A percentile compares a stretch with the other conserved stretches of the same genome.
Evolutionary conservation across 2,329 filamentous ascomycete genomes (phyloP).

Genomic region (Nigrograna mackinnonii): DNA sequence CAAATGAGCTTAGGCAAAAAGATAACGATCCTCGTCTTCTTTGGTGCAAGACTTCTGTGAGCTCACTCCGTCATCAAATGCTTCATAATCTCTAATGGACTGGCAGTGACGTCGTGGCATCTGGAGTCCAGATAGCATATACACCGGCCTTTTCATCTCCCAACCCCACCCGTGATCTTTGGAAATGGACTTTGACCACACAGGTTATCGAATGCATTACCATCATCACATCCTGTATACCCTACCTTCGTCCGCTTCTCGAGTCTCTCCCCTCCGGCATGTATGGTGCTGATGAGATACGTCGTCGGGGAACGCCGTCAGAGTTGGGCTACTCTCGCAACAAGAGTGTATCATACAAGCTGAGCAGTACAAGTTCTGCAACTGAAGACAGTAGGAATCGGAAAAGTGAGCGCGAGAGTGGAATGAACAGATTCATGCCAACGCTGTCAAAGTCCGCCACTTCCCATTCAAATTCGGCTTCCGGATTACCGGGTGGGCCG

Average conservation of each 20-base stretch:
- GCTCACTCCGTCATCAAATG: constrained; percentile 2
- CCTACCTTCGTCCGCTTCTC: constrained; percentile 38
- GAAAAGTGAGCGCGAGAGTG: constrained; percentile 20
- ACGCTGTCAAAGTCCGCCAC: constrained; percentile 30
- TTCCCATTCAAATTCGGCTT: constrained; percentile 35
- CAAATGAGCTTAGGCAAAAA: constrained; percentile 39
- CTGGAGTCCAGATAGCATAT: constrained; percentile 35
- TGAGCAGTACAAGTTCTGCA: constrained; percentile 22
- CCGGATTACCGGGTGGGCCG: constrained; percentile 35
- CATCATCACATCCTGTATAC: constrained; percentile 38
- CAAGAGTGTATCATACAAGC: constrained; percentile 31
- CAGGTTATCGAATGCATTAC: constrained; percentile 40
- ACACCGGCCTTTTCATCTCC: constrained; percentile 25
- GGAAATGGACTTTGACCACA: constrained; percentile 38
- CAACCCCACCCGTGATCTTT: constrained; percentile 31
- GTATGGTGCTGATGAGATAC: constrained; percentile 35
- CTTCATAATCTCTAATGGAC: background rate
- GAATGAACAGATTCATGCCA: constrained; percentile 31
- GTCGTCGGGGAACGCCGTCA: constrained; percentile 32
- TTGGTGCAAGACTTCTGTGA: constrained; percentile 35
- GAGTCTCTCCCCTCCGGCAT: constrained; percentile 36
- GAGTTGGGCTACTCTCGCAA: constrained; percentile 29
- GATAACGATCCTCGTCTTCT: constrained; percentile 36
- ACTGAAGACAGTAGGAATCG: constrained; percentile 10
- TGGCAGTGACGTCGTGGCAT: constrained; percentile 36